Evolutionary conservation across 352 stramenopile species (phyloP).

Genomic region (Phytophthora idaei): DNA sequence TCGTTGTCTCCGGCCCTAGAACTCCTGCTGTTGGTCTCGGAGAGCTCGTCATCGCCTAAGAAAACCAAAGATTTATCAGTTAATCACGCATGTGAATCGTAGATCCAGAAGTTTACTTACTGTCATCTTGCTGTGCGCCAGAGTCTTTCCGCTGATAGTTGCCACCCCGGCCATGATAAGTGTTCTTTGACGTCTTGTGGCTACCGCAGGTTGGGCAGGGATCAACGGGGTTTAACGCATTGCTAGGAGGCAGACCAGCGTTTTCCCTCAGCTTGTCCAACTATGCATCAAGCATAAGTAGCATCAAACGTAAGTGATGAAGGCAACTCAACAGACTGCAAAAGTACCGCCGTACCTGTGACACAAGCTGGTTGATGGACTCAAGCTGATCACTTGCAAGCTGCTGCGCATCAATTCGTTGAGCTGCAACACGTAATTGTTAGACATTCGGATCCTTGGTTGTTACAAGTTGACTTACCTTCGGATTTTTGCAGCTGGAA

Average conservation of each 20-base stretch:
- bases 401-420: conserved; percentile 78
- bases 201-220: conserved; percentile 45
- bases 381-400: conserved; percentile 80
- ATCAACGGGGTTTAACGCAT: conserved; percentile 10
- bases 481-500: conserved; percentile 78
- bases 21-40: conserved; percentile 36
- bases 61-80: conserved; percentile 15
- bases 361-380: conserved; percentile 84
- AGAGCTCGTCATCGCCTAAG: conserved; percentile 31
- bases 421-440: conserved; percentile 39
- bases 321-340: neutral
- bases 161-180: conserved; percentile 12
- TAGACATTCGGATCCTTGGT: neutral
- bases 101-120: conserved; percentile 23
- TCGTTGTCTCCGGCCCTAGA: conserved; percentile 33
- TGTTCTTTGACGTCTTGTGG: conserved; percentile 24
- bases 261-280: conserved; percentile 73
- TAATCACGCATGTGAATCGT: too few species aligned
- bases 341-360: conserved; percentile 43
- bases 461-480: conserved; percentile 36
- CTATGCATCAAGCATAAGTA: conserved; percentile 23
- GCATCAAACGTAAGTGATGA: conserved; percentile 9
- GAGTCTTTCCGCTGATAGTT: conserved; percentile 33
- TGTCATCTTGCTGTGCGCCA: conserved; percentile 36
- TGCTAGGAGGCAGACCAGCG: conserved; percentile 16